Evolutionary conservation across 2,329 filamentous ascomycete genomes (phyloP).

Genomic region (Trichoderma koningii): DNA sequence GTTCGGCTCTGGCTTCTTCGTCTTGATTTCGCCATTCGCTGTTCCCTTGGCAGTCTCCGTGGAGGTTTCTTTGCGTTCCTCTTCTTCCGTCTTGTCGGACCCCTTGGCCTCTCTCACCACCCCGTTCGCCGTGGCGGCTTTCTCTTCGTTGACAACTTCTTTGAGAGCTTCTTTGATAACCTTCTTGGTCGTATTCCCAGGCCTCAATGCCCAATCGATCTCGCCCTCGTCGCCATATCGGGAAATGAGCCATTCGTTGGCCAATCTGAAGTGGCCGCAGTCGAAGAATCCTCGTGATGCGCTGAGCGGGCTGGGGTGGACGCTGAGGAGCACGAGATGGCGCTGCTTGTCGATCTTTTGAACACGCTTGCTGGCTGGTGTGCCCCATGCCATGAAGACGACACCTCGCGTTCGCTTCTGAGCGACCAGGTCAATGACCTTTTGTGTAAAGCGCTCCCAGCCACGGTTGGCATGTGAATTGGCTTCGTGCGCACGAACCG

Average conservation of each 20-base stretch:
- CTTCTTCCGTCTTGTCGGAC: constrained; percentile 8
- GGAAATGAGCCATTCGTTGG: constrained; percentile 80
- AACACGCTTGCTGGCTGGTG: constrained; percentile 78
- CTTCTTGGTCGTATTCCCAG: constrained; percentile 41
- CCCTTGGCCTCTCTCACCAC: constrained; percentile 26
- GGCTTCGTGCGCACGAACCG: constrained; percentile 84
- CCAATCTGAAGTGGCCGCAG: constrained; percentile 76
- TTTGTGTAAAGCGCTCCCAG: constrained; percentile 93
- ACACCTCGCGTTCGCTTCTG: constrained; percentile 77
- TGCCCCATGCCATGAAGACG: constrained; percentile 94
- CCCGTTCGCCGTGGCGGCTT: constrained; percentile 29
- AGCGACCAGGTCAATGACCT: constrained; percentile 83
- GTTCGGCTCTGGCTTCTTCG: background rate
- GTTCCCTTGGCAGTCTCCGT: background rate
- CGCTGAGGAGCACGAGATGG: constrained; percentile 82
- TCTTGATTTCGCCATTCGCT: constrained; percentile 26
- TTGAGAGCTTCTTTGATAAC: constrained; percentile 35
- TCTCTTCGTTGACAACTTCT: constrained; percentile 33
- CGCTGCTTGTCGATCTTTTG: constrained; percentile 68
- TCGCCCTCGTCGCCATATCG: constrained; percentile 77
- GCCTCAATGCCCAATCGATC: constrained; percentile 78
- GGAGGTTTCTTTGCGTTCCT: background rate
- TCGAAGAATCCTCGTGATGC: constrained; percentile 80
- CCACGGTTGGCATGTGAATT: constrained; percentile 83
- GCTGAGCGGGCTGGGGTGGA: constrained; percentile 92